Evolutionary conservation across 352 stramenopile genomes (phyloP).

Genomic region (Pythium phragmiticola): DNA sequence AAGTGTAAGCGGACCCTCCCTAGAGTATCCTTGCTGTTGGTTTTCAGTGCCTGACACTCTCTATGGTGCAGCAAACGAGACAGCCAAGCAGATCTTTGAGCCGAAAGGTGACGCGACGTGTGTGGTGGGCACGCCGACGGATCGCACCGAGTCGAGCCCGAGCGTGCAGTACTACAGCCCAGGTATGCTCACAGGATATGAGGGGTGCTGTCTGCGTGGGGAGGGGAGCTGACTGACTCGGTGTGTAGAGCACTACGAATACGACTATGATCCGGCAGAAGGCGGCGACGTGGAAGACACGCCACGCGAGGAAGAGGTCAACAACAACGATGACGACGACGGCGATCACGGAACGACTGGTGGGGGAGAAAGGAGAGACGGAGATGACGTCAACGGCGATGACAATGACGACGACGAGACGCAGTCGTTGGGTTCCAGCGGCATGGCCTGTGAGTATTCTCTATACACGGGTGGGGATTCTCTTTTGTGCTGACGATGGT

Average conservation of each 20-base stretch:
- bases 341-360: background rate
- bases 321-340: background rate
- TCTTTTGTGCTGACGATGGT: background rate
- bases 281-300: background rate
- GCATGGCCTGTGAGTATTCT: conserved; percentile 8
- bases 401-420: conserved; percentile 3
- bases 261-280: conserved; percentile 3
- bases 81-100: conserved; percentile 5
- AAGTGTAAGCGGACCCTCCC: conserved; percentile 20
- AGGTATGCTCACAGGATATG: conserved; percentile 23
- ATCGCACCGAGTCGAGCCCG: conserved; percentile 33
- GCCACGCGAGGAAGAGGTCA: background rate
- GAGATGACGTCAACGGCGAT: background rate
- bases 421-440: conserved; percentile 15
- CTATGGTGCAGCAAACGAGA: conserved; percentile 22
- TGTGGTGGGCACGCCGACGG: background rate
- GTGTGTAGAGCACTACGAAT: conserved; percentile 12
- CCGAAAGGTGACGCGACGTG: background rate
- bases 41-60: background rate
- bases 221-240: background rate
- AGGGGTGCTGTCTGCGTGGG: no score
- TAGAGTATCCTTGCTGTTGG: background rate
- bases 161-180: conserved; percentile 39
- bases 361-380: background rate
- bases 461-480: background rate